Base-by-base conservation (phyloP, 345 rosid species). In the Eucalyptus virginea region DNA sequence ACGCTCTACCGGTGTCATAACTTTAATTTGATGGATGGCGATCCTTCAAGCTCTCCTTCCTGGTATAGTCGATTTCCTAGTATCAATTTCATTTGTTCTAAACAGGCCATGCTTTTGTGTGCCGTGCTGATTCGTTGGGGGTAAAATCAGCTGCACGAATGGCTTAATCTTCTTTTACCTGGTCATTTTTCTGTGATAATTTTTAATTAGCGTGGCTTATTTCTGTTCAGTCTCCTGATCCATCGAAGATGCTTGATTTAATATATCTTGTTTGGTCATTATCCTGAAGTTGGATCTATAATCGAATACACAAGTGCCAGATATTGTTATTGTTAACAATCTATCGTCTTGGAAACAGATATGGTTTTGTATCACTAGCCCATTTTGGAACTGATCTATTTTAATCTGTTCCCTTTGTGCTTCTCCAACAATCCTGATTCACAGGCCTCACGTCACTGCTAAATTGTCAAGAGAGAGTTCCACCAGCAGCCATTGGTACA, bases 1-100 rank as follows among this genome's bases (percentile, higher is more conserved):
- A 96, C 94, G 2, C 91, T 97, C 54, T 92, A 94, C 88, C 95
- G 89, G 80, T 94, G 95, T 87, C 97, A 77, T 77, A 77, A 77
- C 85, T 77, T 77, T 40, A 24, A 77, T 77, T 40, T 40, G 85
- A 77, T 37, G 47, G 47, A 77, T 77, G 85, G 24, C 2, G 85
- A 77, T 40, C 8, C 85, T 40, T 40, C 45, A 4, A 32, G 65
- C 34, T 90, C 17, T 65, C 86, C 44, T 54, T 80, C 40, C 65
- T 67, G 62, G 58, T 47, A 28, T 6, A 1, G 86, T 32, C 23
- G 26, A 81, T 86, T n/a, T 51, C 85, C 85, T 19, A 40, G 42
- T 23, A 86, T 86, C 45, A 26, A 51, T 86, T 86, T 86, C 65
- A 24, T 32, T 32, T 86, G 62, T 51, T 86, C 65, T n/a, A 34